These are phyloP conservation scores for Amanita subjunquillea DNA, from an alignment of 768 basidiomycete genomes.

Conservation along the genomic window DNA sequence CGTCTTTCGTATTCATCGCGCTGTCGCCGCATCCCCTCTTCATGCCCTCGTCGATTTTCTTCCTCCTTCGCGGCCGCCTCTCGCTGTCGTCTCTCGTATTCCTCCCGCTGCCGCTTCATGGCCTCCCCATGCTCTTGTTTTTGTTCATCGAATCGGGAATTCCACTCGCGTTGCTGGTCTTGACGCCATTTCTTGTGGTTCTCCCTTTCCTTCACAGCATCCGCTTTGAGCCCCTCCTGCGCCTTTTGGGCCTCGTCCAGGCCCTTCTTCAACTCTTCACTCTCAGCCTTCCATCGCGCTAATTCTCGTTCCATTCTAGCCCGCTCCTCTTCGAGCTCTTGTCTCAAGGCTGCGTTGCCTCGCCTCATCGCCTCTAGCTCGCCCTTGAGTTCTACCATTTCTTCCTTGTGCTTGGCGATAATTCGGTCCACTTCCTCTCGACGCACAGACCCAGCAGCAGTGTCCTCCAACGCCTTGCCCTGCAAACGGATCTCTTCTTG, in stretches of 20 bases:
- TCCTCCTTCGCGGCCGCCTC: too few relatives aligned
- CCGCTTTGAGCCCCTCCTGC: too few relatives aligned
- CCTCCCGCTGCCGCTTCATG: too few relatives aligned
- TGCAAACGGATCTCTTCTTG: neutral
- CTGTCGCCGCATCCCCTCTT: too few relatives aligned
- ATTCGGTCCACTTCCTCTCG: neutral
- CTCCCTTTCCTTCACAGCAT: too few relatives aligned
- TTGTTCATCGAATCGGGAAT: too few relatives aligned
- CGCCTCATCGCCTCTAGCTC: neutral
- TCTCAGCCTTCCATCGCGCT: neutral
- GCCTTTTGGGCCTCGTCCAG: neutral
- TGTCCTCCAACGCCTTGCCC: neutral
- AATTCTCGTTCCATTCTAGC: neutral
- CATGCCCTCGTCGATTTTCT: too few relatives aligned
- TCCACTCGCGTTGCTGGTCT: neutral
- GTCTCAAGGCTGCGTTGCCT: neutral
- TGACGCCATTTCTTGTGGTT: neutral
- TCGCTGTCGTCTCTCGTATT: too few relatives aligned
- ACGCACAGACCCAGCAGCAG: neutral
- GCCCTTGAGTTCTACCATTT: neutral
- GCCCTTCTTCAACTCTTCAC: neutral
- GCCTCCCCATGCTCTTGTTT: too few relatives aligned
- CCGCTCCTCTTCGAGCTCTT: neutral
- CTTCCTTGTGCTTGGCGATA: neutral
- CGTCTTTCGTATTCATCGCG: too few relatives aligned